A percentile compares a stretch with the other conserved stretches of the same genome.
phyloP scores from a whole-genome alignment of 225 moss, liverwort and hornwort species.

The Asterella californica region DNA sequence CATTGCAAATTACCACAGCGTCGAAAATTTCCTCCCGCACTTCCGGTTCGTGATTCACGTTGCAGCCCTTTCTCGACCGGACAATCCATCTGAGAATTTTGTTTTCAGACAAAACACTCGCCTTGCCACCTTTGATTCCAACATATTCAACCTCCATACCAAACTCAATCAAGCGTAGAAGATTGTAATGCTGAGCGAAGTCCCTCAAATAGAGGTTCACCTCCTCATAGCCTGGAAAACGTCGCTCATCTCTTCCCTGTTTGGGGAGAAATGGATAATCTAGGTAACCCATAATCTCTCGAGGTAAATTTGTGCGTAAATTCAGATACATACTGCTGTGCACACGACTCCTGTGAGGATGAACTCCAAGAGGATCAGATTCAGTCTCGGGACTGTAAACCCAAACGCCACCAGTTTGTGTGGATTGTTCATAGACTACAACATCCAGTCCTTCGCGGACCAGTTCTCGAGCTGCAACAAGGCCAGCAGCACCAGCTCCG shows the following conservation, averaged over 20 bases:
- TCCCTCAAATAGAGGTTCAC: conserved; percentile 62
- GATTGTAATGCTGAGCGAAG: conserved; percentile 49
- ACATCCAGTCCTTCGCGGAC: conserved; percentile 59
- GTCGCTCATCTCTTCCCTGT: conserved; percentile 51
- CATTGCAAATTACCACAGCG: conserved; percentile 82
- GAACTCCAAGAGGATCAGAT: conserved; percentile 47
- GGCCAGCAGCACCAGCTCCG: conserved; percentile 84
- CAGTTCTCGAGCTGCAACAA: conserved; percentile 75
- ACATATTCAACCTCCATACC: conserved; percentile 58
- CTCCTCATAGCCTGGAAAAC: conserved; percentile 65
- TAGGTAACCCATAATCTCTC: conserved; percentile 72
- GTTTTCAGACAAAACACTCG: conserved; percentile 37
- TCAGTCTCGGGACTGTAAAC: conserved; percentile 59
- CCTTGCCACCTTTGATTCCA: conserved; percentile 29
- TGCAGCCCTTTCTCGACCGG: not conserved
- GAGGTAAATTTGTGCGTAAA: conserved; percentile 76
- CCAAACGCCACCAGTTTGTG: conserved; percentile 78
- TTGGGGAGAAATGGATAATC: conserved; percentile 74
- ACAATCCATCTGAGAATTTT: conserved; percentile 24
- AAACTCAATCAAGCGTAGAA: conserved; percentile 43
- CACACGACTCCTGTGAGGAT: conserved; percentile 46
- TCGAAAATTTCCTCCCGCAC: conserved; percentile 55
- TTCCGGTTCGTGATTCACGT: not conserved
- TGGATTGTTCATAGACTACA: conserved; percentile 57
- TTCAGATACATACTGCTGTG: conserved; percentile 76